Base-by-base conservation (phyloP, 164 flowering plant genomes). In the Vitis labrusca region DNA sequence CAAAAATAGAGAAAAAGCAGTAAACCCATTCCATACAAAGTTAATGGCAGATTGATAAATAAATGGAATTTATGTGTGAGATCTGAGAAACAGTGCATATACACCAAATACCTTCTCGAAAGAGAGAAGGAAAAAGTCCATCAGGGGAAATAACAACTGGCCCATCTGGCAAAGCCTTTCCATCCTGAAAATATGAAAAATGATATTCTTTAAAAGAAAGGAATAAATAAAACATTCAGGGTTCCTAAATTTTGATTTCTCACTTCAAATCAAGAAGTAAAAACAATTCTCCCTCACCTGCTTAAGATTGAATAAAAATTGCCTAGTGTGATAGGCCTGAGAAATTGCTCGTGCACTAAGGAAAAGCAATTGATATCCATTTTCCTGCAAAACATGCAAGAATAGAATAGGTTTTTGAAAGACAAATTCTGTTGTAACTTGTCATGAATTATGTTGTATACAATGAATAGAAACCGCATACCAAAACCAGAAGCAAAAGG, bases 91-190 rank as follows among this genome's bases (percentile, higher is more conserved):
- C 57, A 47, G 16, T 16, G 9, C 3, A 50, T 14, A 30, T 32
- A 32, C 17, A 17, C 13, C 29, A 47, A 48, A 70, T 76, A 91
- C 99, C 99, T 88, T 96, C 98, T 59, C 98, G 91, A 73, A 55
- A 93, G 50, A 96, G 68, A 63, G 99, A 96, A 61, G 99, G 99
- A 79, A 96, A 91, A 68, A 96, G 88, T 48, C 99, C 99, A 87
- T 96, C 97, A n/a, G 99, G 99, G 3, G 99, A 96, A 67, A 93
- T 96, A 63, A 96, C 90, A 52, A 96, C 92, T 10, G 99, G 99
- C 53, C 99, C 99, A 70, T 91, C 97, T 11, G 99, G 99, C 76
- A 96, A 83, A 54, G 84, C 86, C 80, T 91, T 91, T 32, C 98
- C 99, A 77, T 96, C 94, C 99, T 96, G 80, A 68, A 77, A 61